Evolutionary conservation across 768 basidiomycete species (phyloP), one percentile per base, ranked within the genome.

Genomic region (Suillus placidus): DNA sequence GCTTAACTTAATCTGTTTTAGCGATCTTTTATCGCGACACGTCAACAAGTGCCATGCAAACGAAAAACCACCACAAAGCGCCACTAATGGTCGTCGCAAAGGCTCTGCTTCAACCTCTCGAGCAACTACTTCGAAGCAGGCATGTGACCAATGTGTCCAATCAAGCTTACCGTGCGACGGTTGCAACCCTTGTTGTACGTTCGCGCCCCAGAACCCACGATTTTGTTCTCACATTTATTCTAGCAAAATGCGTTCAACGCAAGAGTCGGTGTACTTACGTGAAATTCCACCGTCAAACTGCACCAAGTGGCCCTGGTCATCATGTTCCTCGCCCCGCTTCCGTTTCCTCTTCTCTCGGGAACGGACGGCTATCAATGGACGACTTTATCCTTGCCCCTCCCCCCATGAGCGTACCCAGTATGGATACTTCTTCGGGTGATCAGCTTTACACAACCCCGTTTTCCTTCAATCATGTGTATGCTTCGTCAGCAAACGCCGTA

Each of bases 21-120:
- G 92, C 74, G 93, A 95, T 80, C 83, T 95, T 4, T 87, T 95
- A 52, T 93, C 93, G 6, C 80, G 93, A 70, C 93, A 95, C 71
- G 83, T 94, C 67, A 94, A 94, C 77, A 95, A 95, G 71, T 95
- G 93, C 71, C 93, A 95, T 74, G 86, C 92, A 4, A 84, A 84
- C 69, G 91, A 93, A 80, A 92, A 91, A 70, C 80, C 82, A 0
- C 49, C 62, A 9, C 63, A 69, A 5, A 81, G 78, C 13, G 68
- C 73, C 14, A 70, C 78, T 5, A 77, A 81, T 3, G 73, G 83
- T 8, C 79, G 91, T n/a, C 80, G 90, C 66, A 91, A 91, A 70
- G 90, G 90, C 26, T 81, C 86, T 0, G 83, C 87, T 0, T 85
- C 88, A 1, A 85, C 89, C 1, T 87, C 90, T 4, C 81, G 91